Conservation (phyloP, 2,329 filamentous ascomycete species). For the Penicillium olsonii region DNA sequence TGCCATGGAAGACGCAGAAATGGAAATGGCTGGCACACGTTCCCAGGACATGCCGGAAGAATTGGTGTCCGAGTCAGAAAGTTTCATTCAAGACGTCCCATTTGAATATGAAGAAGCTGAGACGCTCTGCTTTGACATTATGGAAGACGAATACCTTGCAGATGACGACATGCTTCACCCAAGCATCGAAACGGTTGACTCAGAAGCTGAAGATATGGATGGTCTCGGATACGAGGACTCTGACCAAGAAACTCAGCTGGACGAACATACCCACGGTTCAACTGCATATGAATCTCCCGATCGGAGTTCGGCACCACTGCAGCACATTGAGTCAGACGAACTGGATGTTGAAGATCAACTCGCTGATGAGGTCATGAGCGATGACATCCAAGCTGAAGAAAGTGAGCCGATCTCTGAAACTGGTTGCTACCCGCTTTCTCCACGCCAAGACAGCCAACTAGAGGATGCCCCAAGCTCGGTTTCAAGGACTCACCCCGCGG, state of each 20-base stretch:
- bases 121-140: constrained; percentile 22
- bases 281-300: not conserved
- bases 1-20: constrained; percentile 5
- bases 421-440: not conserved
- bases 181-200: not conserved
- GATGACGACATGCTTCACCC: not conserved
- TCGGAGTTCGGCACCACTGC: not conserved
- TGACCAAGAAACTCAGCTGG: not conserved
- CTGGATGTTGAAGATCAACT: constrained; percentile 19
- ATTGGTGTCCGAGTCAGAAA: not conserved
- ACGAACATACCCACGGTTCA: not conserved
- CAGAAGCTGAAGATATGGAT: not conserved
- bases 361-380: constrained; percentile 4
- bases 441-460: not conserved
- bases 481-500: constrained; percentile 11
- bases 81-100: not conserved
- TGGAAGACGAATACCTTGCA: constrained; percentile 15
- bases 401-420: constrained; percentile 16
- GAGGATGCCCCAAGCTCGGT: constrained; percentile 20
- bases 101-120: constrained; percentile 16
- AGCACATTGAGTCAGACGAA: not conserved
- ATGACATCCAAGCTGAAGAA: constrained; percentile 19
- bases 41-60: not conserved
- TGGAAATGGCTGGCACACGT: not conserved
- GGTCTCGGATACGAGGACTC: not conserved